phyloP scores from a whole-genome alignment of 2,329 filamentous ascomycete genomes.

The Cercospora zeina region DNA sequence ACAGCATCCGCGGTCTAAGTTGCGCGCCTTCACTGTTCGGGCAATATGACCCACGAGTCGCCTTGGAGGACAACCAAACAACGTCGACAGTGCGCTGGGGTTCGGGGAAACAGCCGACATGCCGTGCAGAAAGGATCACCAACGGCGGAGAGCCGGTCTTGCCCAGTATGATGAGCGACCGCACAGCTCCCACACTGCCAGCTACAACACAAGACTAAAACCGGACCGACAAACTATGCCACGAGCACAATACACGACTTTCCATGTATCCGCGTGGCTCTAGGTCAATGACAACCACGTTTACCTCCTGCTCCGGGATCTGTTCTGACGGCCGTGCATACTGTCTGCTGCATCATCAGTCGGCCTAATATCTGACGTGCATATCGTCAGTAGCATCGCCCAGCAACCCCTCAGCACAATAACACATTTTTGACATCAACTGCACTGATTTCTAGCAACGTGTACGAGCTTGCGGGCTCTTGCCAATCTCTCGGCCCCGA shows the following conservation, averaged over 20 bases:
- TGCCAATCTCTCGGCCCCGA: too few species aligned
- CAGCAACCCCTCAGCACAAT: too few species aligned
- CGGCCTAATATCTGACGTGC: slow-evolving; percentile 2
- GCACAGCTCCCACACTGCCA: not conserved
- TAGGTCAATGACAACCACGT: too few species aligned
- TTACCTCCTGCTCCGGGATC: not conserved
- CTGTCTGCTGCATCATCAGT: not conserved
- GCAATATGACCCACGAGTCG: not conserved
- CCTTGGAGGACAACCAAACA: not conserved
- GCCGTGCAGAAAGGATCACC: slow-evolving; percentile 1
- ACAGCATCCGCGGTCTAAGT: not conserved
- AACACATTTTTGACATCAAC: too few species aligned
- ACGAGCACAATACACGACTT: not conserved
- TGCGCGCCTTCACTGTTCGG: not conserved
- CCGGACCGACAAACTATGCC: not conserved
- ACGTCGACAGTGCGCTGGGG: not conserved
- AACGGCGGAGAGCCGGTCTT: slow-evolving; percentile 1
- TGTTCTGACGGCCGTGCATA: not conserved
- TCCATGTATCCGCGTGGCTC: not conserved
- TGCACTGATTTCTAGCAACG: too few species aligned
- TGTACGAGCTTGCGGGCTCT: too few species aligned
- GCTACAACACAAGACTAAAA: not conserved
- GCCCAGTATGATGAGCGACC: not conserved
- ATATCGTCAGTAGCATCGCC: not conserved
- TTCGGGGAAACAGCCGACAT: not conserved